Base-by-base conservation (phyloP, 2,329 filamentous ascomycete genomes). In the Talaromyces sp. region DNA sequence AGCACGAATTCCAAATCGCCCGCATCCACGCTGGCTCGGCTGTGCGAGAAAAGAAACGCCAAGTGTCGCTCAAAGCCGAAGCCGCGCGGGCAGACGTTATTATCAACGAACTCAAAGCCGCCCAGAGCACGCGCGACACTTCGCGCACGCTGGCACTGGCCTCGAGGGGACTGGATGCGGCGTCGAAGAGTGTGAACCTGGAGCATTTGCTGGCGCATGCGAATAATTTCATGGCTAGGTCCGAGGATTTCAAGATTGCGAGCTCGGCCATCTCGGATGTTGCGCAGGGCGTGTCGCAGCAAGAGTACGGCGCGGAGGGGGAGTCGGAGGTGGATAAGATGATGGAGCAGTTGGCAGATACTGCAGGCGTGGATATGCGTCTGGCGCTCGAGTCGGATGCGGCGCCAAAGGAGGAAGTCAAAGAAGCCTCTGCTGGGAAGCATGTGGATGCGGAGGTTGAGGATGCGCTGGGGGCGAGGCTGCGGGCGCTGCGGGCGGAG, bases 71-170 rank as follows among this genome's bases (percentile, higher is more conserved):
- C 5, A 74, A 75, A 61, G 74, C 77, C 6, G 76, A 81, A 65
- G 77, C 79, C 7, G 78, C 78, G 14, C 76, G 78, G 18, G 78
- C 79, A 51, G 79, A 81, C 61, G 79, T 80, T 0, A 80, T 81
- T n/a, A 79, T 79, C 65, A 79, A 79, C 59, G 77, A 80, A 60
- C 74, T 81, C 3, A 79, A 80, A 64, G 79, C 79, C 16, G 79
- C 78, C 1, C 78, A 81, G 55, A 78, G 75, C 60, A 81, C 79
- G 50, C 76, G 79, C 9, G 78, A 79, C 53, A 79, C 78, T 9
- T 79, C 78, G 2, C 72, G 75, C 3, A 78, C 77, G 0, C 74
- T 81, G 28, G 77, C 76, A 3, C 67, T 80, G 36, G 79, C 79
- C 0, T 77, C 76, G 33, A 74, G 76, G 12, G 79, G 78, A 0